Conservation (phyloP, 345 rosid genomes). For the Salix koriyanagi region DNA sequence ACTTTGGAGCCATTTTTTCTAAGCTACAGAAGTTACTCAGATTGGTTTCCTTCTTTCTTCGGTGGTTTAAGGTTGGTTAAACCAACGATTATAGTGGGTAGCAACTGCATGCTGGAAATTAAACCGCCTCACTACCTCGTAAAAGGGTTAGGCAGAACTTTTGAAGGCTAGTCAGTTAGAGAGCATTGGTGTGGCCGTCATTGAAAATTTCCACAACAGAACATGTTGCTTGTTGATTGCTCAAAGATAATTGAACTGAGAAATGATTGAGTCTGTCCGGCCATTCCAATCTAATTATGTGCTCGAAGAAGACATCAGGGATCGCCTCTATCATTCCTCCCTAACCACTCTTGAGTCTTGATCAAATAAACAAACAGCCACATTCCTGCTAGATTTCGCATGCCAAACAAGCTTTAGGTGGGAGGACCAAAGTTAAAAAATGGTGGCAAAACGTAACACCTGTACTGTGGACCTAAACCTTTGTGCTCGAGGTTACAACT, state of each 20-base stretch:
- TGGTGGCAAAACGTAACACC: neutral
- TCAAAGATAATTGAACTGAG: neutral
- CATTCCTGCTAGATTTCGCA: neutral
- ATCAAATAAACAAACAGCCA: neutral
- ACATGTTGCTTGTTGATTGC: neutral
- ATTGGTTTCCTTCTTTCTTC: neutral
- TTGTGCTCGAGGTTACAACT: neutral
- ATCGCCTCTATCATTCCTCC: neutral
- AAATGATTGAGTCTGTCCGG: neutral
- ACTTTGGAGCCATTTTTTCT: neutral
- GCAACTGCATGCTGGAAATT: constrained; percentile 14
- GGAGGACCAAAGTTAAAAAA: neutral
- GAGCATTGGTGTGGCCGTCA: constrained; percentile 10
- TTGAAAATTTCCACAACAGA: neutral
- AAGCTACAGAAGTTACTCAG: neutral
- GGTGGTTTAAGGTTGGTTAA: neutral
- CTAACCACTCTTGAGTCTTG: neutral
- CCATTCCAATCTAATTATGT: neutral
- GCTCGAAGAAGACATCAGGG: neutral
- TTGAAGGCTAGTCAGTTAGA: constrained; percentile 5
- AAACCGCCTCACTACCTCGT: neutral
- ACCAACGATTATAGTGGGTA: constrained; percentile 2
- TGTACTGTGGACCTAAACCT: neutral
- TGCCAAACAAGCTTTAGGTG: neutral
- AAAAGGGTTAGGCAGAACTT: neutral